These are phyloP conservation scores for Monilinia fructicola DNA, from an alignment of 2,329 filamentous ascomycete genomes.

Conservation along the genomic window DNA sequence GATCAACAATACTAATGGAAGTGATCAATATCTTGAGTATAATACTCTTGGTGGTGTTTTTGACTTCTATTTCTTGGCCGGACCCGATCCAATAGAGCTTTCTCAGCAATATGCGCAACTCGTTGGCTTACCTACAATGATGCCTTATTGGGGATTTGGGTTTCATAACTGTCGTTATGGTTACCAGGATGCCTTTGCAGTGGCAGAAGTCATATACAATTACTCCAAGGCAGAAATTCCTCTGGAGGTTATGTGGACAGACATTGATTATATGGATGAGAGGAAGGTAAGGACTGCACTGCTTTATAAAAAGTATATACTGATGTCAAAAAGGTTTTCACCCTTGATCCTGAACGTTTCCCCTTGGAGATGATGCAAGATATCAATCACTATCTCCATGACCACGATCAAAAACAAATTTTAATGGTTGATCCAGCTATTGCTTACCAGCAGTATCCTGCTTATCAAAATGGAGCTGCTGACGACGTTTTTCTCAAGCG, in stretches of 20 bases:
- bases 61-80: conserved; percentile 67
- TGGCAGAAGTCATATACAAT: conserved; percentile 67
- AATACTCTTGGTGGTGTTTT: conserved; percentile 75
- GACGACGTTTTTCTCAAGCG: conserved; percentile 50
- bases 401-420: conserved; percentile 66
- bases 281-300: conserved; percentile 43
- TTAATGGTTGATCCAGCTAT: conserved; percentile 76
- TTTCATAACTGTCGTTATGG: conserved; percentile 65
- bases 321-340: conserved; percentile 50
- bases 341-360: conserved; percentile 63
- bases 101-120: conserved; percentile 59
- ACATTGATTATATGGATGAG: conserved; percentile 60
- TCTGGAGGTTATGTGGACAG: conserved; percentile 68
- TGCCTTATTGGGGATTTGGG: conserved; percentile 64
- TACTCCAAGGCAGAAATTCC: conserved; percentile 65
- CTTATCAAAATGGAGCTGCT: conserved; percentile 54
- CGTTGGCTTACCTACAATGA: conserved; percentile 57
- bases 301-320: background rate
- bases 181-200: conserved; percentile 60
- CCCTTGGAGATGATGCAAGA: conserved; percentile 62
- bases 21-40: conserved; percentile 69
- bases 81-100: conserved; percentile 57
- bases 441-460: conserved; percentile 51
- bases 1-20: conserved; percentile 60
- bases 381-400: conserved; percentile 65